Evolutionary conservation across 768 basidiomycete genomes (phyloP), one percentile per base, ranked within the genome.

Genomic region (Lactarius sanguifluus): DNA sequence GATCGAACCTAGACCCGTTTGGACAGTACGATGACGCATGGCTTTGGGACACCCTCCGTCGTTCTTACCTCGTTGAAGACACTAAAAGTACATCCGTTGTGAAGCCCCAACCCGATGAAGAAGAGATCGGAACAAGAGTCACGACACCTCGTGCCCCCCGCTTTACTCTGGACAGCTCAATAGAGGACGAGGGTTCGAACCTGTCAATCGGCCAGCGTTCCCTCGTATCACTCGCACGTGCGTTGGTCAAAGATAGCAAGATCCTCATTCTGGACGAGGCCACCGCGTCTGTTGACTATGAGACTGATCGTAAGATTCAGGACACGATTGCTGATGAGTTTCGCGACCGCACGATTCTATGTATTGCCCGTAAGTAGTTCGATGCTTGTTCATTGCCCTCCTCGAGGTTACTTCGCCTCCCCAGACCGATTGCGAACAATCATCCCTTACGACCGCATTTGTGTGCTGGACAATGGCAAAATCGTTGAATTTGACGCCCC

Each of bases 191-290:
- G 73, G 96, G 96, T 25, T 80, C 79, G 34, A 96, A 96, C 73
- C 72, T 96, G 68, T 91, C 90, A 8, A 87, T 94, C 40, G 90
- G 91, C 36, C 83, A 85, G 86, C 83, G 94, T 28, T 91, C 89
- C 13, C 79, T 96, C 38, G 90, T 96, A 30, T 92, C 91, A 2
- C 81, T 96, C 36, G 96, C 95, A 18, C 82, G 95, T 40, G 96
- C 95, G 0, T 77, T 97, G 32, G 94, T 96, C 43, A 92, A 94
- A 71, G 85, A 94, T 73, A 83, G 89, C 15, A 88, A 86, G 73
- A 86, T 96, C 36, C 86, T 96, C 59, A 86, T 97, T 56, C 81
- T 98, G 15, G 95, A 97, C 74, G 94, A 96, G 79, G 94, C 94
- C 0, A 95, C 93, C 58, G 91, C 91, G 23, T 91, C 90, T 15